phyloP scores from a whole-genome alignment of 2,329 filamentous ascomycete species.

The Nannizziopsis arthrosporioides region DNA sequence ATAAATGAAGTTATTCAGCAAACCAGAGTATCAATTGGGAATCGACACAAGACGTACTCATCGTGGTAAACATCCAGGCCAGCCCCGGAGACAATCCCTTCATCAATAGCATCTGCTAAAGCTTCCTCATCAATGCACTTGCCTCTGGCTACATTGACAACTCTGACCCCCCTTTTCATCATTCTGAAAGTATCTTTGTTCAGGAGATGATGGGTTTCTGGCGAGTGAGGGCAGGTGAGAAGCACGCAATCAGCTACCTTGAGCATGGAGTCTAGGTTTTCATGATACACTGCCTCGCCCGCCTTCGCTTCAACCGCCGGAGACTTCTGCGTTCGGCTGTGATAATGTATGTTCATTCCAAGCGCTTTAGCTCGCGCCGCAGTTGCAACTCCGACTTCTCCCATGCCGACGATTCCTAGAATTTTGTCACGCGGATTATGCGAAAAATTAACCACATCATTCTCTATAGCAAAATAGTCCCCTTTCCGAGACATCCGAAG shows the following conservation, averaged over 20 bases:
- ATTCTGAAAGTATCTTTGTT: constrained; percentile 51
- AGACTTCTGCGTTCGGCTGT: constrained; percentile 10
- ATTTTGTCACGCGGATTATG: constrained; percentile 13
- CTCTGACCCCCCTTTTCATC: constrained; percentile 61
- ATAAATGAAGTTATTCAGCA: background rate
- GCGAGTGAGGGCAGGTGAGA: constrained; percentile 22
- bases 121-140: constrained; percentile 64
- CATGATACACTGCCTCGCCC: constrained; percentile 15
- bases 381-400: constrained; percentile 12
- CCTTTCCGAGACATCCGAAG: constrained; percentile 10
- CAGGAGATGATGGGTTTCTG: constrained; percentile 57
- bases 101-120: constrained; percentile 54
- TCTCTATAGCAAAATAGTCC: constrained; percentile 11
- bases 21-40: background rate
- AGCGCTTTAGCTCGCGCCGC: constrained; percentile 11
- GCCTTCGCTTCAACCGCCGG: constrained; percentile 4
- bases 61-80: constrained; percentile 68
- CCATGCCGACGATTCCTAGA: constrained; percentile 15
- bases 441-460: constrained; percentile 7
- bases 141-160: constrained; percentile 65
- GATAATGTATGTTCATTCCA: constrained; percentile 17
- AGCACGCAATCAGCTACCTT: constrained; percentile 15
- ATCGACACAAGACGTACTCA: constrained; percentile 33
- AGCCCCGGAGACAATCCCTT: constrained; percentile 51
- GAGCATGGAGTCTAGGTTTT: constrained; percentile 11